These are phyloP conservation scores for Euphorbia lathyris DNA, from an alignment of 345 rosid genomes.

Conservation along the genomic window DNA sequence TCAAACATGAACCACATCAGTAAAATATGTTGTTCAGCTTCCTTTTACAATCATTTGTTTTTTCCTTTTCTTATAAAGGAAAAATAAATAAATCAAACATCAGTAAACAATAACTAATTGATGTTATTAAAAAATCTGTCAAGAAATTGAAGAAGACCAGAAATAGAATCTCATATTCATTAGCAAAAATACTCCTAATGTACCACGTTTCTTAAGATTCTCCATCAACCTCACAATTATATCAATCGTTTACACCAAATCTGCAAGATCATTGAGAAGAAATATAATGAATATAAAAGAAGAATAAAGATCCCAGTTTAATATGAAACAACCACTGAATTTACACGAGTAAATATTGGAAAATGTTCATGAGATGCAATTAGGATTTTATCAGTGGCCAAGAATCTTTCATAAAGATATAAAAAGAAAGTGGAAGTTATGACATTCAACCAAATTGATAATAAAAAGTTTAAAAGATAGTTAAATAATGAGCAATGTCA, in stretches of 20 bases:
- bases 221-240: conserved; percentile 68
- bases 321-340: not conserved
- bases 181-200: conserved; percentile 69
- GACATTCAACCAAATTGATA: not conserved
- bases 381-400: not conserved
- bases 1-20: too few species aligned
- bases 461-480: not conserved
- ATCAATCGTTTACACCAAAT: conserved; percentile 77
- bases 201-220: conserved; percentile 85
- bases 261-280: conserved; percentile 82
- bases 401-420: not conserved
- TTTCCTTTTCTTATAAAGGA: too few species aligned
- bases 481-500: not conserved
- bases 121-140: too few species aligned
- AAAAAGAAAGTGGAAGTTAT: not conserved
- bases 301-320: conserved; percentile 3
- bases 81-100: too few species aligned
- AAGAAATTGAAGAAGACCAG: too few species aligned
- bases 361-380: not conserved
- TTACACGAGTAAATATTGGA: not conserved
- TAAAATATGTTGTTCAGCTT: too few species aligned
- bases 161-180: too few species aligned
- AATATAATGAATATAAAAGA: conserved; percentile 16
- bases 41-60: too few species aligned
- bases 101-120: too few species aligned